phyloP scores from a whole-genome alignment of 148 eudicot genomes.

The Rhododendron williamsianum region DNA sequence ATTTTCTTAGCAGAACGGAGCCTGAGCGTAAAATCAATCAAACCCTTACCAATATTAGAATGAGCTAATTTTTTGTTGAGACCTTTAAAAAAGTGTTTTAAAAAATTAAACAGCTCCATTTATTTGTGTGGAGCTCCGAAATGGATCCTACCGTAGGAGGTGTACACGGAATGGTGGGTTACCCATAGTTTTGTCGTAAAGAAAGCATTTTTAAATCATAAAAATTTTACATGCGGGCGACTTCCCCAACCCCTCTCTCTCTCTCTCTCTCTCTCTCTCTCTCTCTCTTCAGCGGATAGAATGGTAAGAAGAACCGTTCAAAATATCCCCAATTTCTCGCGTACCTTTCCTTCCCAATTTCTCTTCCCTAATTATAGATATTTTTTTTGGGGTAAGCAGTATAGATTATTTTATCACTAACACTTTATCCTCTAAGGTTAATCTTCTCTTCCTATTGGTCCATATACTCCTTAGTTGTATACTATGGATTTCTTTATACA shows the following conservation, averaged over 20 bases:
- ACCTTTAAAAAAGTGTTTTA: too few relatives aligned
- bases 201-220: neutral
- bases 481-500: neutral
- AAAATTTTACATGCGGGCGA: neutral
- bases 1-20: too few relatives aligned
- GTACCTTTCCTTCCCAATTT: neutral
- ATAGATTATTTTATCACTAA: neutral
- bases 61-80: too few relatives aligned
- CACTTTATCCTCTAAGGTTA: neutral
- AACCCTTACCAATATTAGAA: too few relatives aligned
- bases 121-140: too few relatives aligned
- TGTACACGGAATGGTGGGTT: too few relatives aligned
- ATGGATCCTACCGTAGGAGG: too few relatives aligned
- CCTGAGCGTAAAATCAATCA: too few relatives aligned
- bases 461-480: neutral
- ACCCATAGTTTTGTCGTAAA: too few relatives aligned
- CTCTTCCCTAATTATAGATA: neutral
- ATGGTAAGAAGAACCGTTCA: neutral
- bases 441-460: constrained; percentile 4
- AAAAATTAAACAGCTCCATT: too few relatives aligned
- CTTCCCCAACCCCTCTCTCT: neutral
- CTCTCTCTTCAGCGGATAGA: neutral
- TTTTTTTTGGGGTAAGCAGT: neutral
- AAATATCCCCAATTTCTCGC: neutral
- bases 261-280: too few relatives aligned